Evolutionary conservation across 2,329 filamentous ascomycete species (phyloP), one percentile per base, ranked within the genome.

Genomic region (Colletotrichum lentis): DNA sequence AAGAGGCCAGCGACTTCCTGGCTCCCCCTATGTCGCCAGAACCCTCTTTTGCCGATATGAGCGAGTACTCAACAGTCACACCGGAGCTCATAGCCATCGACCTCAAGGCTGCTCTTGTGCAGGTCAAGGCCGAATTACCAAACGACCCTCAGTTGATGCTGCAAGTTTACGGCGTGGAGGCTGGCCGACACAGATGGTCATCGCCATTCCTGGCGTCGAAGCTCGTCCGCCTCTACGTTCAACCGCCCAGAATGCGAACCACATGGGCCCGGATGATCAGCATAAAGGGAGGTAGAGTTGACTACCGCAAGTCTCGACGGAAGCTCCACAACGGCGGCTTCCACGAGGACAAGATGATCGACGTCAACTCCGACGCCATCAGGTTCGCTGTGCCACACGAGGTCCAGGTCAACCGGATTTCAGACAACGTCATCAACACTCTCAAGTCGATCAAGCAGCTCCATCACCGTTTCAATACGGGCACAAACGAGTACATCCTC

Each of bases 351-450:
- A 93, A 88, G 71, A 91, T 94, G 59, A 88, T 97, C 63, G 96
- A 99, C 76, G 79, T 97, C 10, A 89, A 88, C 47, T 88, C 91
- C 0, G 96, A 98, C 72, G 94, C 94, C 11, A 91, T 97, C 69
- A 90, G 96, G 14, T 77, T 98, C 52, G 93, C 91, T 6, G 90
- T 99, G 12, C 96, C 96, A 1, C 94, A 98, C 78, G 94, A 97
- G 73, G 87, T 99, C 73, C 88, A 96, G 27, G 86, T 98, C 74
- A 91, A 96, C 78, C 91, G 90, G 69, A 91, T 99, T 69, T 91
- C 95, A n/a, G 96, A 99, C 80, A 99, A 98, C 74, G 83, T 96
- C 59, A 88, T 92, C 73, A 99, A 97, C 73, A 89, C 92, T 0
- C 81, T 92, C 72, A 99, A 99, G 78, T 91, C 94, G 1, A 88